Evolutionary conservation across 1,284 basidiomycete species (phyloP), one percentile per base, ranked within the genome.

Genomic region (Ceratobasidium sp.): DNA sequence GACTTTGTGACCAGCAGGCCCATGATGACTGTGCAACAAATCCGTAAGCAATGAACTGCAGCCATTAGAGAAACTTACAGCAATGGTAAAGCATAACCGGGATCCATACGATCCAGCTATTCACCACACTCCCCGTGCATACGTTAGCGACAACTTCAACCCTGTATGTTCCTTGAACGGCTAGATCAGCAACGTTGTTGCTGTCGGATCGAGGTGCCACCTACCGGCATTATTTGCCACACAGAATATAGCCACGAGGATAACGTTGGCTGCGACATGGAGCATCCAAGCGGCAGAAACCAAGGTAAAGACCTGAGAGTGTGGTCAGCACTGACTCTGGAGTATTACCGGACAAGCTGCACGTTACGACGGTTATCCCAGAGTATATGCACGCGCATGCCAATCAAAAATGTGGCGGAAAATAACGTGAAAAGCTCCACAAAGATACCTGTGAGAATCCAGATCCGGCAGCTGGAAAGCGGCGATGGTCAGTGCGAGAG

Each of bases 31-130:
- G 46, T 16, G 7, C 38, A 48, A 1, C 16, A 3, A 14, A 46
- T 30, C 4, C 36, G 36, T 14, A 23, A 25, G 33, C n/a, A n/a
- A 33, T 30, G 36, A 30, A 54, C 23, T 16, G 6, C 21, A 44
- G 21, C 8, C 9, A 30, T 9, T 8, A 30, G 36, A 18, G 9
- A 21, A n/a, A 38, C 66, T 14, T 46, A 73, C 72, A 58, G 44
- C 56, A 70, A 30, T 73, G 72, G 54, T 64, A 73, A 5, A 70
- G 28, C 54, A 73, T 73, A 33, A 60, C 60, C 6, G 72, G 72
- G 33, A 73, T 73, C 72, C 72, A 73, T 23, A 73, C 67, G 14
- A 66, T 56, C 72, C 72, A 73, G 33, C 42, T 60, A 42, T 46
- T 23, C n/a, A 71, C 33, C 11, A 73, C 56, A 38, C 60, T 58